Evolutionary conservation across 208 protist species (phyloP).

Genomic region (Leishmania amazonensis): DNA sequence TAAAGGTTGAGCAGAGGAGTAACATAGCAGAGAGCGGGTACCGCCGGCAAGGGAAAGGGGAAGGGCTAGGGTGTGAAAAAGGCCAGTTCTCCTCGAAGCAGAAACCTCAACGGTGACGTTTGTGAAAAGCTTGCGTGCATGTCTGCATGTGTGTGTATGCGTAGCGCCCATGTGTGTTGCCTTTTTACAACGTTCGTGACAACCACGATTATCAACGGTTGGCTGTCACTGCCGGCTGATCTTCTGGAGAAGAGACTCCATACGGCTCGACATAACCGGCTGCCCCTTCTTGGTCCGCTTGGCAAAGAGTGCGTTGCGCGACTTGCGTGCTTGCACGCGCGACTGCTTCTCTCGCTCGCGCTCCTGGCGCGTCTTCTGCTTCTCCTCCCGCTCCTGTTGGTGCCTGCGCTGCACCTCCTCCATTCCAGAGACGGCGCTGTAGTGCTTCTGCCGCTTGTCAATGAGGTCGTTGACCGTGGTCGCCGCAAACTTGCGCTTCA

Average conservation of each 20-base stretch:
- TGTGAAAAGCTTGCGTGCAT: background rate
- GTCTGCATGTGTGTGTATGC: background rate
- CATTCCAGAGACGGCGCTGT: constrained; percentile 60
- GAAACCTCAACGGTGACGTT: background rate
- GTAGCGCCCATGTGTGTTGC: too few relatives aligned
- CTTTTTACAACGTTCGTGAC: background rate
- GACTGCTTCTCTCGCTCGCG: constrained; percentile 51
- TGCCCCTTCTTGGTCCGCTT: constrained; percentile 77
- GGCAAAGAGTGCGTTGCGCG: constrained; percentile 58
- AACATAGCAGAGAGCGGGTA: background rate
- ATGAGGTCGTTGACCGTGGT: constrained; percentile 71
- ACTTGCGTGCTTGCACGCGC: constrained; percentile 51
- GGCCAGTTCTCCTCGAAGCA: background rate
- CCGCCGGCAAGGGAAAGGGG: background rate
- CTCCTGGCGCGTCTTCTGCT: constrained; percentile 39
- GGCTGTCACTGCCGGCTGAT: constrained; percentile 32
- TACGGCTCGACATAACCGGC: constrained; percentile 75
- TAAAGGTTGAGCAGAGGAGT: background rate
- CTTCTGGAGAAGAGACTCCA: constrained; percentile 76
- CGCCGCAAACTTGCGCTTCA: constrained; percentile 87
- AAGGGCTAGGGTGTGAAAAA: background rate
- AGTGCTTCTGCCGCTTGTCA: constrained; percentile 60
- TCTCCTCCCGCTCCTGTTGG: constrained; percentile 52
- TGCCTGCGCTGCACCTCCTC: constrained; percentile 59
- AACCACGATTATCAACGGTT: background rate